Conservation (phyloP, 768 basidiomycete genomes). For the Amanita pseudoporphyria region DNA sequence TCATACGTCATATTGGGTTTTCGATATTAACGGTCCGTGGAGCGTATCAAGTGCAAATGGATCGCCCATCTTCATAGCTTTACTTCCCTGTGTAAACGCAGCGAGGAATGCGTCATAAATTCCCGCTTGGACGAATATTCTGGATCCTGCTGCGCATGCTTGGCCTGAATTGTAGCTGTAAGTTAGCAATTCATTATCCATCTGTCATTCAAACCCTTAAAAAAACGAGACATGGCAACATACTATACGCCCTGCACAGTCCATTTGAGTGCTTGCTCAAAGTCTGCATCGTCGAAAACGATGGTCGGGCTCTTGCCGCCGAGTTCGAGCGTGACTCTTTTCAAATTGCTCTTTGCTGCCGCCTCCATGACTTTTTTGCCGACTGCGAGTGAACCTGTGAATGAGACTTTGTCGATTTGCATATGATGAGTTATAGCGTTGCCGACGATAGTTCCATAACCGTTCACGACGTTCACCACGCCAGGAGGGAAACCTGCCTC, state of each 20-base stretch:
- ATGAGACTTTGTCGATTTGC: slow-evolving; percentile 71
- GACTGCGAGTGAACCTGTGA: slow-evolving; percentile 77
- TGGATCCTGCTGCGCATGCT: slow-evolving; percentile 75
- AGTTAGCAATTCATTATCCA: background rate
- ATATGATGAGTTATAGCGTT: slow-evolving; percentile 61
- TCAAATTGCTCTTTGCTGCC: slow-evolving; percentile 73
- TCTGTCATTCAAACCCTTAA: background rate
- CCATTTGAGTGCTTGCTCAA: slow-evolving; percentile 70
- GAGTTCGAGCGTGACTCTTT: slow-evolving; percentile 75
- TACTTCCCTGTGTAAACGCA: slow-evolving; percentile 41
- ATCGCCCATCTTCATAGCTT: slow-evolving; percentile 48
- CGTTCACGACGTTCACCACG: slow-evolving; percentile 68
- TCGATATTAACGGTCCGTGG: slow-evolving; percentile 69
- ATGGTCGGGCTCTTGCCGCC: slow-evolving; percentile 70
- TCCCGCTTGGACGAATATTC: slow-evolving; percentile 72
- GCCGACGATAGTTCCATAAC: slow-evolving; percentile 63
- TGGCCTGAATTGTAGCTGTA: slow-evolving; percentile 62
- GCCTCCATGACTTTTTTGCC: slow-evolving; percentile 78
- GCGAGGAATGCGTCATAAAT: slow-evolving; percentile 75
- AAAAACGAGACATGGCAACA: slow-evolving; percentile 19
- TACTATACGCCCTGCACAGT: slow-evolving; percentile 65
- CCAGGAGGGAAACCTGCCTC: slow-evolving; percentile 77
- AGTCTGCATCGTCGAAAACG: slow-evolving; percentile 65
- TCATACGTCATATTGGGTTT: slow-evolving; percentile 57
- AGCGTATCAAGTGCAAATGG: slow-evolving; percentile 47